Base-by-base conservation (phyloP, 441 rosid species). In the Gossypium trilobum region DNA sequence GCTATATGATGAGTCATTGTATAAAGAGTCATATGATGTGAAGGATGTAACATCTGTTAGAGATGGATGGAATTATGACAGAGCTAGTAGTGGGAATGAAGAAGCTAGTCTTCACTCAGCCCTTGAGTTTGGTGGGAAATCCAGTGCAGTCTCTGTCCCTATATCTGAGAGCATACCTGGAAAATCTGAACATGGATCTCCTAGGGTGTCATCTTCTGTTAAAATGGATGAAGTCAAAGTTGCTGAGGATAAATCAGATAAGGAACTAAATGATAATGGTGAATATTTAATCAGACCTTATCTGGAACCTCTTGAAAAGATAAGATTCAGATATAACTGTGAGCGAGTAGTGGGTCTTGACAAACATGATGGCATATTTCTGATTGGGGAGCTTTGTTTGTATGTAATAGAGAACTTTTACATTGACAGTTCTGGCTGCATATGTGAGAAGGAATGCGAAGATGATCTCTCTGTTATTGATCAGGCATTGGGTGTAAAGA, bases 401-500 rank as follows among this genome's bases (percentile, higher is more conserved):
- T 96, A 96, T 78, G 88, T 96, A 68, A 96, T 96, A 20, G 99
- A 96, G 82, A 96, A 96, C 78, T 94, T 96, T 69, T 96, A 83
- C 77, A 91, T 96, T 57, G 97, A 94, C 56, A 84, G 86, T 27
- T 84, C 91, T 66, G 98, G 93, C 71, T 83, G 92, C 87, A 90
- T 96, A 50, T 92, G 93, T 84, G 99, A 96, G 83, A 96, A 96
- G 88, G 96, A 94, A 85, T 86, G 85, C 33, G 97, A 91, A 87
- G 97, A 94, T 82, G 98, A 92, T 77, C 92, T 96, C 87, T 96
- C 99, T 52, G 90, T 96, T 71, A 96, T 96, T 83, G 99, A 96
- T 84, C 99, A 92, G 88, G 99, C 99, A 61, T 86, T 96, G 84
- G 99, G 99, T 80, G 99, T 96, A 44, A 91, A 89, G 88, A 92